Base-by-base conservation (phyloP, 2,329 filamentous ascomycete species). In the Beauveria bassiana region DNA sequence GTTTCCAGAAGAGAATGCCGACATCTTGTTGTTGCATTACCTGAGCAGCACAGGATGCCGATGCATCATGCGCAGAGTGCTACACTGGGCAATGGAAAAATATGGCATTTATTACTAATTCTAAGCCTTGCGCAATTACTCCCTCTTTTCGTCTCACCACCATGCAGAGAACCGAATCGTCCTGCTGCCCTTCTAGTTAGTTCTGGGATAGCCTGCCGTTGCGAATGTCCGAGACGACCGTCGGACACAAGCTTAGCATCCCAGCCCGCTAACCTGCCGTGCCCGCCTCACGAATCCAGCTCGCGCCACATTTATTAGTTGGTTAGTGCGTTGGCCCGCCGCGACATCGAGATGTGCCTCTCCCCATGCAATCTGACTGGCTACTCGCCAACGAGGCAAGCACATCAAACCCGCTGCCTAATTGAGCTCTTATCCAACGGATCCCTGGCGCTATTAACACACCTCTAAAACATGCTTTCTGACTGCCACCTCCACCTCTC, bases 291-390 rank as follows among this genome's bases (percentile, higher is more conserved):
- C 28, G 22, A 52, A 38, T 59, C 56, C 22, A 53, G 49, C 38
- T 52, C 26, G 57, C 40, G 47, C 57, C 57, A 59, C 57, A 59
- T 24, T 53, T 59, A 59, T 45, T 34, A 52, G 49, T 46, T 40
- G 49, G 43, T 38, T 50, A 40, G 6, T 24, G 45, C 34, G 1
- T 38, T 38, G 34, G 34, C 34, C 12, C 12, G 57, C n/a, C 47
- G 2, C 38, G 40, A 45, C 57, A 59, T 59, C 57, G 57, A 59
- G 57, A 59, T 59, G 34, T 31, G 49, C 57, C n/a, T 53, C 38
- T 8, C 5, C 38, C 38, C n/a, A 5, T 26, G 47, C n/a, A 45
- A 51, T 38, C 47, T 52, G 22, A 59, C 34, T 59, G 57, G 57
- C 45, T 46, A 26, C 8, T 20, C 14, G 22, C 18, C 20, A 10